These are phyloP conservation scores for Clavispora vitiphila DNA, from an alignment of 805 yeast species.

Conservation along the genomic window DNA sequence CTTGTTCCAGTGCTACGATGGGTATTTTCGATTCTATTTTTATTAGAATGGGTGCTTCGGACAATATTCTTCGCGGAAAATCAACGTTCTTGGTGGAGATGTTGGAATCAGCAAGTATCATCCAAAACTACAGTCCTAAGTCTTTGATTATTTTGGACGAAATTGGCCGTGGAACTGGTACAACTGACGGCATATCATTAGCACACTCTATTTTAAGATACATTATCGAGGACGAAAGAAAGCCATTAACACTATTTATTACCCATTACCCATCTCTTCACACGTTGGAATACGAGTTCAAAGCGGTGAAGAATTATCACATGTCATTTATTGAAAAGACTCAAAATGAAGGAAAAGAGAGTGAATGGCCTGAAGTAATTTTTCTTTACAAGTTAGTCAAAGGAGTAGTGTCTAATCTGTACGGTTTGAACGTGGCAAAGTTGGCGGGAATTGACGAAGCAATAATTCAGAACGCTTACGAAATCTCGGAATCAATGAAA, in stretches of 20 bases:
- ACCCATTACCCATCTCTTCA: slow-evolving; percentile 78
- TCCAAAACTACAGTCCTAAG: slow-evolving; percentile 46
- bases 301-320: slow-evolving; percentile 54
- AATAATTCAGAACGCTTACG: slow-evolving; percentile 43
- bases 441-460: slow-evolving; percentile 56
- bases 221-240: slow-evolving; percentile 33
- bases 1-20: slow-evolving; percentile 55
- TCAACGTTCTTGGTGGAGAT: slow-evolving; percentile 83
- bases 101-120: slow-evolving; percentile 57
- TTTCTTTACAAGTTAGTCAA: slow-evolving; percentile 33
- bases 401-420: slow-evolving; percentile 52
- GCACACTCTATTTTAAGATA: slow-evolving; percentile 69
- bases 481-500: slow-evolving; percentile 30
- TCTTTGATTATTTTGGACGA: slow-evolving; percentile 70
- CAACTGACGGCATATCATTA: slow-evolving; percentile 72
- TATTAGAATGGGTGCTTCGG: slow-evolving; percentile 84
- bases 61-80: slow-evolving; percentile 66
- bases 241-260: slow-evolving; percentile 66
- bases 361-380: slow-evolving; percentile 31
- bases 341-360: slow-evolving; percentile 21
- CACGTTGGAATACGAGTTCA: slow-evolving; percentile 39
- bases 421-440: slow-evolving; percentile 82
- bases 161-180: slow-evolving; percentile 75
- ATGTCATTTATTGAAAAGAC: slow-evolving; percentile 57
- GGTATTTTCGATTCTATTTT: slow-evolving; percentile 74